Percentiles rank a stretch among this genome's conserved stretches.
These are phyloP conservation scores for Vicia faba DNA, from an alignment of 306 rosid species.

Conservation along the genomic window DNA sequence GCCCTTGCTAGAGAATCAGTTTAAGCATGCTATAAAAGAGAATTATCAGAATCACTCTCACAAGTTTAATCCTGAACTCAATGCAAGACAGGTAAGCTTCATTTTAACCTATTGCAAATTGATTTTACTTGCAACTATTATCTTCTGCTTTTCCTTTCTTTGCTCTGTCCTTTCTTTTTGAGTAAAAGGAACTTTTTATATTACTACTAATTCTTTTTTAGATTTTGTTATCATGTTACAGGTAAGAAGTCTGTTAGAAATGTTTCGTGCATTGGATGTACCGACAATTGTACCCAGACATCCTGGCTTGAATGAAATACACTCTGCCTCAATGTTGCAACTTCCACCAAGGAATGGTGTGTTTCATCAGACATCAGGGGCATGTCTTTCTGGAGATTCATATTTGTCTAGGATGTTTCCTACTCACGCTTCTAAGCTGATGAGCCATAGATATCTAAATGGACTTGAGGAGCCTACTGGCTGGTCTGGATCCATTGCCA, in stretches of 20 bases:
- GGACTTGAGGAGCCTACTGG: slow-evolving; percentile 18
- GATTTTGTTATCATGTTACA: slow-evolving; percentile 36
- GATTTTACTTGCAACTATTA: slow-evolving; percentile 8
- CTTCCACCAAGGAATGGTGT: slow-evolving; percentile 21
- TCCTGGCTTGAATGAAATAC: slow-evolving; percentile 7
- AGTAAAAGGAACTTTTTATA: neutral
- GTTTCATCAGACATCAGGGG: slow-evolving; percentile 32
- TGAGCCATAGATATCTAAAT: slow-evolving; percentile 33
- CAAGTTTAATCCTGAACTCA: slow-evolving; percentile 54
- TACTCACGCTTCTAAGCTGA: slow-evolving; percentile 24
- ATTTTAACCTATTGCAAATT: slow-evolving; percentile 13
- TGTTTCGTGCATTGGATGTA: slow-evolving; percentile 42
- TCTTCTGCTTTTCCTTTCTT: neutral
- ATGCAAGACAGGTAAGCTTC: slow-evolving; percentile 42
- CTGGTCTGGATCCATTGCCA: slow-evolving; percentile 24
- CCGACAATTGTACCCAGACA: slow-evolving; percentile 31
- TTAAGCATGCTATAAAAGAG: slow-evolving; percentile 46
- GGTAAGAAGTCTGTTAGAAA: slow-evolving; percentile 46
- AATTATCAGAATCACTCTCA: slow-evolving; percentile 46
- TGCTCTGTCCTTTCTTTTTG: neutral
- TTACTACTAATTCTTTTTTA: slow-evolving; percentile 8
- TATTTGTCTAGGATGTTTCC: slow-evolving; percentile 31
- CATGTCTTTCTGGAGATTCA: slow-evolving; percentile 12
- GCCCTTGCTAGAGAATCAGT: slow-evolving; percentile 50
- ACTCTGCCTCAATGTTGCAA: neutral